Evolutionary conservation across 2,329 filamentous ascomycete species (phyloP), one percentile per base, ranked within the genome.

Genomic region (Exophiala lecanii-corni): DNA sequence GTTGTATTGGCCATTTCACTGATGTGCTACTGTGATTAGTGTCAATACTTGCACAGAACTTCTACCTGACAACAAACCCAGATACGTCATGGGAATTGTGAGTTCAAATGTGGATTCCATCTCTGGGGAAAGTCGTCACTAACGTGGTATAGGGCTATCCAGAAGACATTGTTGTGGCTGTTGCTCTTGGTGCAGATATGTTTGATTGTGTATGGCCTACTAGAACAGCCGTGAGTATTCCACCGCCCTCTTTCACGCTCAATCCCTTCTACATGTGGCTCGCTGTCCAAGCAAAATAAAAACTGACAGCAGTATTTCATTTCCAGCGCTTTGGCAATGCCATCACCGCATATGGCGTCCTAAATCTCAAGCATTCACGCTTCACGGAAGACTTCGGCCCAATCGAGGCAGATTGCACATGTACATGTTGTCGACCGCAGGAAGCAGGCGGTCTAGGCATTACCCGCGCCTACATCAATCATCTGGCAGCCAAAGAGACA

Each of bases 131-230:
- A n/a, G n/a, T n/a, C n/a, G 25, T 28, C n/a, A 16, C 6, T 21
- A 33, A n/a, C 16, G 3, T 15, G 36, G 13, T 37, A 18, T 40
- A 78, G 75, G 89, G 92, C 9, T 98, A 96, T 64, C 92, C 92
- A 1, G 92, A 97, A 68, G 92, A 98, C 60, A 73, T 98, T 43
- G 79, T 98, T 2, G 89, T 98, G 28, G 94, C 88, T 40, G 82
- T 96, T 3, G 92, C 92, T 1, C 75, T 98, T 1, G 92, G 92
- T 3, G 92, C 92, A 36, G 92, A 98, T 67, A 98, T 98, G 92
- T 98, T 98, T 62, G 92, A 98, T 67, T 98, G 94, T 61, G 92
- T 98, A 5, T 98, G 92, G 92, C 94, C 92, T 1, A 97, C 92
- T 3, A 76, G 92, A 41, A 98, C 92, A 25, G 92, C 92, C 5